These are phyloP conservation scores for Ascochyta clinopodiicola DNA, from an alignment of 2,329 filamentous ascomycete species.

Conservation along the genomic window DNA sequence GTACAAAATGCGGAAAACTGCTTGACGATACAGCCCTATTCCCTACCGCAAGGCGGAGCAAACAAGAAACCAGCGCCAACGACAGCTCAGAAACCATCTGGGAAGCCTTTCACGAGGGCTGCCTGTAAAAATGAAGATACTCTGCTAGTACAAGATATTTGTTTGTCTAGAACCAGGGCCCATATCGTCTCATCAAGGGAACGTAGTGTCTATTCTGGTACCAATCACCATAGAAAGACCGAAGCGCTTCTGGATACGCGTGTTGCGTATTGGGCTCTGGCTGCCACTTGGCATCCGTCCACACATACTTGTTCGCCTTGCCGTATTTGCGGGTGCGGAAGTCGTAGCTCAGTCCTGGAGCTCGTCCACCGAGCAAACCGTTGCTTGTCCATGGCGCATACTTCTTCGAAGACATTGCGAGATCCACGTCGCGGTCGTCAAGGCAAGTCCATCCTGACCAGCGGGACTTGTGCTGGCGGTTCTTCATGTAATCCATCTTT, in stretches of 20 bases:
- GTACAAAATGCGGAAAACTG: constrained; percentile 42
- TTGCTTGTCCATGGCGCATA: constrained; percentile 26
- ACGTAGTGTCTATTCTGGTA: constrained; percentile 28
- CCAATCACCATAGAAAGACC: constrained; percentile 37
- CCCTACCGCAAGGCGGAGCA: constrained; percentile 44
- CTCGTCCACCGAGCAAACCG: constrained; percentile 23
- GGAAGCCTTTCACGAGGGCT: constrained; percentile 48
- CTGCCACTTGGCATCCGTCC: constrained; percentile 44
- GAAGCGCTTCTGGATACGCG: constrained; percentile 34
- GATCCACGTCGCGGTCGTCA: constrained; percentile 26
- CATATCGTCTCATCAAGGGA: constrained; percentile 6
- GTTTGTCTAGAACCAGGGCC: constrained; percentile 1
- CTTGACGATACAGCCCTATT: constrained; percentile 34
- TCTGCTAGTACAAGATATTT: neutral
- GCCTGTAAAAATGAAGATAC: constrained; percentile 21
- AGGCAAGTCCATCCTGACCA: constrained; percentile 48
- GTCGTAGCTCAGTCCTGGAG: constrained; percentile 41
- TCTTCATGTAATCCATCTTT: constrained; percentile 46
- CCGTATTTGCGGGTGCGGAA: constrained; percentile 45
- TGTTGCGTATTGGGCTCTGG: constrained; percentile 28
- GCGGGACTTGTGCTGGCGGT: constrained; percentile 45
- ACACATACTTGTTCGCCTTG: constrained; percentile 31
- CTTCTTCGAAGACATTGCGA: constrained; percentile 20
- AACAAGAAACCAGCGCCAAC: constrained; percentile 23
- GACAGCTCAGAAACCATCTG: constrained; percentile 33